A percentile compares a stretch with the other conserved stretches of the same genome.
Evolutionary conservation across 768 basidiomycete species (phyloP).

Genomic region (Hygrophorus pudorinus): DNA sequence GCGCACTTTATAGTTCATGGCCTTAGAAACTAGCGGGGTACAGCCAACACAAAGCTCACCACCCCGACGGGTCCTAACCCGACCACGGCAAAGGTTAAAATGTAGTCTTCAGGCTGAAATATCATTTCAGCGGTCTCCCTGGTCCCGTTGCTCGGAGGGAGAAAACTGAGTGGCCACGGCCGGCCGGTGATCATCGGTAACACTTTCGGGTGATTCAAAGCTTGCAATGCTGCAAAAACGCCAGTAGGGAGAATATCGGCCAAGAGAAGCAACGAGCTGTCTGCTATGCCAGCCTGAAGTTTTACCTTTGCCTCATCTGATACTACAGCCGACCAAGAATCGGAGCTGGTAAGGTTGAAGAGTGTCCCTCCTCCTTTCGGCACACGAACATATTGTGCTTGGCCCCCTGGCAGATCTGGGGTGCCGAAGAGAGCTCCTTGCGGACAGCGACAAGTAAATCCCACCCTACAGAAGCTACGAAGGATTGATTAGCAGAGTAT

Average conservation of each 20-base stretch:
- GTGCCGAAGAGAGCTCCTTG: slow-evolving; percentile 57
- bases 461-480: slow-evolving; percentile 56
- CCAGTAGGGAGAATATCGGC: slow-evolving; percentile 78
- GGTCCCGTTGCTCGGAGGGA: slow-evolving; percentile 13
- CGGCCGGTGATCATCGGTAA: slow-evolving; percentile 46
- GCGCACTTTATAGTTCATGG: too few relatives aligned
- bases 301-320: slow-evolving; percentile 25
- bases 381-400: slow-evolving; percentile 72
- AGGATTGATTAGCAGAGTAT: neutral
- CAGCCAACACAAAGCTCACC: neutral
- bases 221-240: slow-evolving; percentile 65
- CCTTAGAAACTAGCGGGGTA: too few relatives aligned
- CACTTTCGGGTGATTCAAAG: slow-evolving; percentile 63
- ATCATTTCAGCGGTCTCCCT: slow-evolving; percentile 19
- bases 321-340: slow-evolving; percentile 33
- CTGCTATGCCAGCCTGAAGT: slow-evolving; percentile 35
- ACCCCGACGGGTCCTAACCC: slow-evolving; percentile 77
- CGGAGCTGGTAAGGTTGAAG: slow-evolving; percentile 46
- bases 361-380: slow-evolving; percentile 76
- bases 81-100: slow-evolving; percentile 54
- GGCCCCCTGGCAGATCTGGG: slow-evolving; percentile 56
- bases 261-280: slow-evolving; percentile 60
- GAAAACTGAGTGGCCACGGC: slow-evolving; percentile 48
- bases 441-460: slow-evolving; percentile 63
- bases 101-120: slow-evolving; percentile 36